These are phyloP conservation scores for Phytophthora palmivora DNA, from an alignment of 352 stramenopile species.

Conservation along the genomic window DNA sequence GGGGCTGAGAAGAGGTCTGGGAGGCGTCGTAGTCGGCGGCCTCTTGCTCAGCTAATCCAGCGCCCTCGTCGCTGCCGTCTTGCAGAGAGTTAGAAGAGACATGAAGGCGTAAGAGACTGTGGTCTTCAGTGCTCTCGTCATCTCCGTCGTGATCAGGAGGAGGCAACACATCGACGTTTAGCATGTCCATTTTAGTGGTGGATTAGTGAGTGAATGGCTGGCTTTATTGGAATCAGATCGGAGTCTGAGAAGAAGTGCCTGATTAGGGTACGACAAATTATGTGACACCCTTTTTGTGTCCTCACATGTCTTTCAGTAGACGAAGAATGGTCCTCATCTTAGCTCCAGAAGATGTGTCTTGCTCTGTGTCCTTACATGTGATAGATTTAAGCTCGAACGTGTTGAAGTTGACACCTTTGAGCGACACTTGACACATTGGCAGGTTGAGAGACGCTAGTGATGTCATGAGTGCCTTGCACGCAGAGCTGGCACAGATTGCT, in stretches of 20 bases:
- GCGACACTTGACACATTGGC: constrained; percentile 14
- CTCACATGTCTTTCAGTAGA: constrained; percentile 9
- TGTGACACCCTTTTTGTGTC: not conserved
- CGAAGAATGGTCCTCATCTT: constrained; percentile 35
- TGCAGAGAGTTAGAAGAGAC: constrained; percentile 19
- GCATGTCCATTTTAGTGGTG: constrained; percentile 25
- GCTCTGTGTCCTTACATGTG: constrained; percentile 1
- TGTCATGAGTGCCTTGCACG: constrained; percentile 17
- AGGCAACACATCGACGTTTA: constrained; percentile 33
- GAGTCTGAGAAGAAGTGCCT: constrained; percentile 5
- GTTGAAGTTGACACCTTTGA: constrained; percentile 26
- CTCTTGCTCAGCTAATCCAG: constrained; percentile 23
- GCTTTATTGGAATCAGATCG: constrained; percentile 10
- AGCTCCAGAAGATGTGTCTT: not conserved
- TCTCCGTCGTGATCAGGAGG: constrained; percentile 28
- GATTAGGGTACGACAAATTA: not conserved
- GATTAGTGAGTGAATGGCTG: constrained; percentile 1
- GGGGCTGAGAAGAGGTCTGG: constrained; percentile 11
- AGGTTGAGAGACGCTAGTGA: constrained; percentile 12
- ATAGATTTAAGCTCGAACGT: constrained; percentile 2
- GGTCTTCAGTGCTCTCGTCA: constrained; percentile 22
- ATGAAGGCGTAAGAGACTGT: constrained; percentile 27
- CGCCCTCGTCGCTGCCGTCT: constrained; percentile 30
- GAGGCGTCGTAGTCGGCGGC: constrained; percentile 24
- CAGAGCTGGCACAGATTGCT: constrained; percentile 23